phyloP scores from a whole-genome alignment of 148 eudicot species.

The Persicaria maculosa region DNA sequence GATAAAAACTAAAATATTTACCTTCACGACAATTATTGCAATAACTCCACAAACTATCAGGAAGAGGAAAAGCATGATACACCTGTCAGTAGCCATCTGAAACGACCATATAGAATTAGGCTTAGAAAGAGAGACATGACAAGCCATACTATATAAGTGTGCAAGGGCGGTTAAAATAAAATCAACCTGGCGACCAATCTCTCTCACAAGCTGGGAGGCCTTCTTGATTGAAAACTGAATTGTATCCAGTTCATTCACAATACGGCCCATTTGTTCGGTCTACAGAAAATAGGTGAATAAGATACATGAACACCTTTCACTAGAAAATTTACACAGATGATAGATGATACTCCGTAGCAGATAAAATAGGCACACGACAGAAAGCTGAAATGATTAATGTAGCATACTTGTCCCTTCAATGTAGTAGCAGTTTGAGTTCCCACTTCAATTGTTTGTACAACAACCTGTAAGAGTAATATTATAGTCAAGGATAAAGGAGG shows the following conservation, averaged over 20 bases:
- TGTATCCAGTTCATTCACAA: constrained; percentile 91
- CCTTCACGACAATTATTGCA: constrained; percentile 95
- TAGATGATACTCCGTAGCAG: neutral
- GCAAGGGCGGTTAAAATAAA: constrained; percentile 3
- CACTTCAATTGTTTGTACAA: constrained; percentile 88
- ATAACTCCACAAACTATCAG: constrained; percentile 90
- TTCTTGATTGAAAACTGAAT: constrained; percentile 93
- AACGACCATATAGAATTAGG: constrained; percentile 4
- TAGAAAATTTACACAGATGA: neutral
- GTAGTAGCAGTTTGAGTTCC: constrained; percentile 85
- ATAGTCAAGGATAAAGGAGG: constrained; percentile 15
- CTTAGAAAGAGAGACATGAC: neutral
- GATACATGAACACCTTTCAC: constrained; percentile 16
- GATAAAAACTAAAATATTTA: constrained; percentile 19
- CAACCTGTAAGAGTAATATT: constrained; percentile 39
- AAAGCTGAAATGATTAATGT: constrained; percentile 6
- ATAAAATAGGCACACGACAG: constrained; percentile 1
- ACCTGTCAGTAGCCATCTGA: constrained; percentile 98
- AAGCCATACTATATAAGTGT: neutral
- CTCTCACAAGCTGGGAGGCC: constrained; percentile 95
- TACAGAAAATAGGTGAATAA: constrained; percentile 22
- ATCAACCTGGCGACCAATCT: constrained; percentile 92
- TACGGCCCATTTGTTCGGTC: constrained; percentile 98
- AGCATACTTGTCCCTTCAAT: constrained; percentile 72
- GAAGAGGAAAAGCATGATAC: constrained; percentile 92